Evolutionary conservation across 2,329 filamentous ascomycete genomes (phyloP), one percentile per base, ranked within the genome.

Genomic region (Ceratocystis cubensis): DNA sequence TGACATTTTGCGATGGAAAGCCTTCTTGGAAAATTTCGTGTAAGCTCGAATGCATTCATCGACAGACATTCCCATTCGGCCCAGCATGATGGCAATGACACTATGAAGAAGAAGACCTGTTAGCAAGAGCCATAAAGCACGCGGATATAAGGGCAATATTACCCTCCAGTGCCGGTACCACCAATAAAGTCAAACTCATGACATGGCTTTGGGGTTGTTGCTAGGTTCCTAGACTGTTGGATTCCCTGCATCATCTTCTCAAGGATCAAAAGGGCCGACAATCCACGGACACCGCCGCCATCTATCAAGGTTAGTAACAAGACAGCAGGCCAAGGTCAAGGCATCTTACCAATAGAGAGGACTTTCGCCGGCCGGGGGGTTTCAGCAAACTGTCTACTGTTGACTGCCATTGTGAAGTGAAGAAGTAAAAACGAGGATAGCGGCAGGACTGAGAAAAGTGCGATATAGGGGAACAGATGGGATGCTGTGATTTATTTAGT

Each of bases 111-210:
- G 37, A 41, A 41, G 10, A 3, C 1, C 8, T 41, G 10, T 41
- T 20, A 10, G 17, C 8, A 56, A 4, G 8, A 28, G 20, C 7
- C 13, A 22, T 41, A 3, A 20, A n/a, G 2, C 17, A 33, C 64
- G 4, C 17, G 46, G 33, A 20, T 25, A 44, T 3, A 15, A 33
- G 1, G 8, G 37, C 2, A 15, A 15, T 44, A 63, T 22, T 64
- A 72, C 71, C 72, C 71, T 56, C 73, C 71, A 1, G 73, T 73
- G 64, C 72, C 72, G 28, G 72, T 74, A 25, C 72, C 73, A 50
- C 72, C 73, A 57, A 74, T 72, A 17, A 74, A 63, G 25, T 74
- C 70, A 65, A 73, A 74, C 41, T 69, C 65, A 20, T 74, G 71
- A 59, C 71, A 71, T 33, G 72, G 72, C 48, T 50, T 69, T 5